Evolutionary conservation across 305 asterid genomes (phyloP).

Genomic region (Fraxinus ornus): DNA sequence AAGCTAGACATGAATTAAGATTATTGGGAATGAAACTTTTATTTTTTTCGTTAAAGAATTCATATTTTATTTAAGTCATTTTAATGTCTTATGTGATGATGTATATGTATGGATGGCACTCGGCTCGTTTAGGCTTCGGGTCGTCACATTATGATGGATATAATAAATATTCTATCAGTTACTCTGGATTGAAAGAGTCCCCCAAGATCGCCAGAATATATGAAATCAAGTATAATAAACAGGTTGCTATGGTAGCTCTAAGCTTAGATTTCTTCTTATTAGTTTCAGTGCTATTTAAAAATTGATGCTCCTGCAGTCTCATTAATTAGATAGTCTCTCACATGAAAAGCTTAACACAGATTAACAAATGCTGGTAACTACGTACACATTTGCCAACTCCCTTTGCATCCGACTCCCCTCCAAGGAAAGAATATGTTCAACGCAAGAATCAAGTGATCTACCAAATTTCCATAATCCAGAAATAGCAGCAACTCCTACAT

Average conservation of each 20-base stretch:
- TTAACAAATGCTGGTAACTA: not conserved
- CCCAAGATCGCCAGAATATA: not conserved
- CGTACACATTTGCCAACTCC: slow-evolving; percentile 58
- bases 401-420: slow-evolving; percentile 64
- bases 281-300: not conserved
- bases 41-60: not conserved
- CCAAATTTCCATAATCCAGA: slow-evolving; percentile 32
- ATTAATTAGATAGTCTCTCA: not conserved
- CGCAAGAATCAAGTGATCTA: slow-evolving; percentile 31
- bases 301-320: not conserved
- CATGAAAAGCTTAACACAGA: not conserved
- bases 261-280: not conserved
- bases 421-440: slow-evolving; percentile 51
- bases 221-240: not conserved
- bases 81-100: not conserved
- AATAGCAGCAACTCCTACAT: slow-evolving; percentile 41
- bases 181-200: not conserved
- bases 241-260: not conserved
- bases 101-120: not conserved
- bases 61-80: not conserved
- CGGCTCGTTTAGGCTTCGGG: not conserved
- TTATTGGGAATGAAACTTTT: not conserved
- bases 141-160: not conserved
- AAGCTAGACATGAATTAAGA: not conserved
- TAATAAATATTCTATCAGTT: not conserved